Evolutionary conservation across 768 basidiomycete genomes (phyloP).

Genomic region (Psilocybe sp.): DNA sequence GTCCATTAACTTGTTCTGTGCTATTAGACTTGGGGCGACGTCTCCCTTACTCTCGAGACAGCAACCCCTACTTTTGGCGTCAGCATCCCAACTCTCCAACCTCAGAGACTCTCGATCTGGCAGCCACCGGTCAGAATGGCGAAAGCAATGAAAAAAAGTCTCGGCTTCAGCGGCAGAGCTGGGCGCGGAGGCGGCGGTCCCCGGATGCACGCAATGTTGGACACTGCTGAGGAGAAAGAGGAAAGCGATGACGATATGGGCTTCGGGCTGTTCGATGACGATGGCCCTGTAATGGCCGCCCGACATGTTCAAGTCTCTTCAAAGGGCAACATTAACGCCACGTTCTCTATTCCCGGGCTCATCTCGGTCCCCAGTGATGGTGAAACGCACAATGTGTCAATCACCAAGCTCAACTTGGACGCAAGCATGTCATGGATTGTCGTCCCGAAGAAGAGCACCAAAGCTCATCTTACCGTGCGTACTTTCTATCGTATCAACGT

Average conservation of each 20-base stretch:
- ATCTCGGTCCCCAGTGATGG: conserved; percentile 36
- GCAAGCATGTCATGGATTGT: conserved; percentile 34
- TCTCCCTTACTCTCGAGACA: conserved; percentile 37
- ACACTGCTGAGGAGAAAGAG: conserved; percentile 3
- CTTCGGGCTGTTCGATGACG: conserved; percentile 7
- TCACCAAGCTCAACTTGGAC: conserved; percentile 29
- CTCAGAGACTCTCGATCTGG: conserved; percentile 27
- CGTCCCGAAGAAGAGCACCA: conserved; percentile 33
- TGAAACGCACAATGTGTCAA: conserved; percentile 33
- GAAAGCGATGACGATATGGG: conserved; percentile 7
- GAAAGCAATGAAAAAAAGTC: neutral
- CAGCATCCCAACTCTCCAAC: conserved; percentile 26
- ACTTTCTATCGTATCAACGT: neutral
- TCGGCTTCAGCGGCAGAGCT: neutral
- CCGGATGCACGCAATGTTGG: neutral
- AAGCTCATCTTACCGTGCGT: conserved; percentile 28
- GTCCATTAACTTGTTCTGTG: neutral
- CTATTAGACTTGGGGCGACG: conserved; percentile 39
- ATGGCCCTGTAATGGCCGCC: conserved; percentile 25
- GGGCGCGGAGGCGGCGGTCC: neutral
- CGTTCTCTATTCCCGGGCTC: conserved; percentile 29
- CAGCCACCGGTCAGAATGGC: conserved; percentile 4
- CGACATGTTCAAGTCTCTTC: conserved; percentile 21
- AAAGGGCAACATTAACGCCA: conserved; percentile 33
- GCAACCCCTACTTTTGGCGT: conserved; percentile 34